A percentile compares a stretch with the other conserved stretches of the same genome.
phyloP scores from a whole-genome alignment of 805 yeast genomes.

The Kuraishia cidri region DNA sequence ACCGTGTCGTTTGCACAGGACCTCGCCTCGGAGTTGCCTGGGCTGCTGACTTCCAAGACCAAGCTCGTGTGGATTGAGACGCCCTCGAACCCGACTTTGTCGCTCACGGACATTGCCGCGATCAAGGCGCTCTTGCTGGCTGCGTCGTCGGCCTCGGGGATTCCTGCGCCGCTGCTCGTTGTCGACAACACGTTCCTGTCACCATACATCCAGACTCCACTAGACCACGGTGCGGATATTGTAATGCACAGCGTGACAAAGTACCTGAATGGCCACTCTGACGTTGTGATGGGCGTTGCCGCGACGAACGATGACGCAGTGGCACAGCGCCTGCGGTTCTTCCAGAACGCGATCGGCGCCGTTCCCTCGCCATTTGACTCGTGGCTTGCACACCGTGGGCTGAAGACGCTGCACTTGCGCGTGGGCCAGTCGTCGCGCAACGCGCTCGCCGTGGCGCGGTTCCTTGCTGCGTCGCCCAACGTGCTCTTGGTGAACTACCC shows the following conservation, averaged over 20 bases:
- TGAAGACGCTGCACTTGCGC: slow-evolving; percentile 79
- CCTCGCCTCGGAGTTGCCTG: slow-evolving; percentile 48
- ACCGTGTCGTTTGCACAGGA: slow-evolving; percentile 58
- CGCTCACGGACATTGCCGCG: slow-evolving; percentile 63
- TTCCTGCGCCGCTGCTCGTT: slow-evolving; percentile 47
- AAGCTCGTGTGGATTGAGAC: slow-evolving; percentile 81
- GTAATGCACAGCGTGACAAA: slow-evolving; percentile 87
- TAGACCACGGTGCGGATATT: slow-evolving; percentile 75
- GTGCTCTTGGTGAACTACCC: slow-evolving; percentile 77
- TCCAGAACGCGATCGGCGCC: slow-evolving; percentile 85
- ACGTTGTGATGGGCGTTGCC: slow-evolving; percentile 80
- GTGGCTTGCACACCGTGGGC: slow-evolving; percentile 90
- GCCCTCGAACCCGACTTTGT: slow-evolving; percentile 82
- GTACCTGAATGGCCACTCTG: slow-evolving; percentile 89
- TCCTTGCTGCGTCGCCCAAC: slow-evolving; percentile 35
- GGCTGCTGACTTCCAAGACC: slow-evolving; percentile 51
- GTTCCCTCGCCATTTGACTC: slow-evolving; percentile 87
- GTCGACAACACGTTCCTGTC: slow-evolving; percentile 88
- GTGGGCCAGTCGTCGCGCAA: slow-evolving; percentile 57
- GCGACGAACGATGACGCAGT: slow-evolving; percentile 57
- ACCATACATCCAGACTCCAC: slow-evolving; percentile 82
- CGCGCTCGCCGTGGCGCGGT: slow-evolving; percentile 66
- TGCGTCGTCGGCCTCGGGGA: slow-evolving; percentile 19
- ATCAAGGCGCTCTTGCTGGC: slow-evolving; percentile 47
- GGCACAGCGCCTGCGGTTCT: slow-evolving; percentile 58